These are phyloP conservation scores for Barnettozyma sucrosica DNA, from an alignment of 805 yeast species.

Conservation along the genomic window DNA sequence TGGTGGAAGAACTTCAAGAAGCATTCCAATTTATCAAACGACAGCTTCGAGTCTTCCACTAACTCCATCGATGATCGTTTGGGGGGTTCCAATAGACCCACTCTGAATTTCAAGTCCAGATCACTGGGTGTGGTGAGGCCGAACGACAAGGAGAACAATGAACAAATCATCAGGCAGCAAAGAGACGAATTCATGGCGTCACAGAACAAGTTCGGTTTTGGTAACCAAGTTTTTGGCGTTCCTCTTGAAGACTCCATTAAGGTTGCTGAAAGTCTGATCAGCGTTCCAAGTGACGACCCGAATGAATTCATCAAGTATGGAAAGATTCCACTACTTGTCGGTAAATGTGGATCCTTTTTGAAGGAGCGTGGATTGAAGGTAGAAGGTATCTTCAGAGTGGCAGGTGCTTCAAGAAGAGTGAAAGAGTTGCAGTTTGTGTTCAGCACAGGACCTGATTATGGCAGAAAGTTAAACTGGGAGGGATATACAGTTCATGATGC, in stretches of 20 bases:
- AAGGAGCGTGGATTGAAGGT: constrained; percentile 72
- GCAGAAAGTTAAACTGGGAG: constrained; percentile 80
- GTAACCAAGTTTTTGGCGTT: constrained; percentile 67
- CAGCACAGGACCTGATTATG: constrained; percentile 85
- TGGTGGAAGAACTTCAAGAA: constrained; percentile 40
- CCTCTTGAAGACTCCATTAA: constrained; percentile 64
- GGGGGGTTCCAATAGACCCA: constrained; percentile 24
- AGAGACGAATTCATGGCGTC: constrained; percentile 34
- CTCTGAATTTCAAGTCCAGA: constrained; percentile 31
- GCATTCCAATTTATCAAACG: constrained; percentile 20
- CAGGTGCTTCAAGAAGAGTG: constrained; percentile 85
- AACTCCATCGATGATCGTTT: constrained; percentile 14
- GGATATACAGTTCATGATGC: constrained; percentile 96
- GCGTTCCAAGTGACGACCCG: constrained; percentile 49
- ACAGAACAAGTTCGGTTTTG: constrained; percentile 31
- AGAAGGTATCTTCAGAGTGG: constrained; percentile 90
- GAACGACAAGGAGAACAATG: constrained; percentile 12
- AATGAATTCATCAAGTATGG: constrained; percentile 76
- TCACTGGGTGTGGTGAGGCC: constrained; percentile 26
- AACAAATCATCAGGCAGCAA: constrained; percentile 26
- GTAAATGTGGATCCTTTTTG: constrained; percentile 84
- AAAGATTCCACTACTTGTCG: constrained; percentile 87
- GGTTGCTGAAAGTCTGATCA: constrained; percentile 73
- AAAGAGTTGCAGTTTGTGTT: constrained; percentile 80
- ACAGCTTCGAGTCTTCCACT: constrained; percentile 13